These are phyloP conservation scores for Populus tomentosa DNA, from an alignment of 441 rosid species.

Conservation along the genomic window DNA sequence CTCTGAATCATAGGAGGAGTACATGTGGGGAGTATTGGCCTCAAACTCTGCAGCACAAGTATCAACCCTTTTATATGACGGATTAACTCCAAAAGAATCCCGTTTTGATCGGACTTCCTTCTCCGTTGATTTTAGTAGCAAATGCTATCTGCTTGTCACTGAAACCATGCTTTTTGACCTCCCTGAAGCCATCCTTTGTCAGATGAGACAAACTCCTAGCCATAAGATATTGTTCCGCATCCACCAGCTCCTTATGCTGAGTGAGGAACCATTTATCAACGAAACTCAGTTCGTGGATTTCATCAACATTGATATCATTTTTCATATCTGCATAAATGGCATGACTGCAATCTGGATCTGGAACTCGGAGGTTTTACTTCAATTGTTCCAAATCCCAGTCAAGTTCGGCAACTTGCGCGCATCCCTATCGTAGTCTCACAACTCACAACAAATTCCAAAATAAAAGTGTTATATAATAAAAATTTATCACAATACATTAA, in stretches of 20 bases:
- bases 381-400: conserved; percentile 91
- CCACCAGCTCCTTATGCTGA: conserved; percentile 80
- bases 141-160: conserved; percentile 94
- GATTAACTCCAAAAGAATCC: conserved; percentile 62
- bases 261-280: conserved; percentile 95
- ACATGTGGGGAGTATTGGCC: conserved; percentile 95
- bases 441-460: no score
- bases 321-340: conserved; percentile 92
- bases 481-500: no score
- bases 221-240: conserved; percentile 78
- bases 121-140: conserved; percentile 78
- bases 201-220: conserved; percentile 47
- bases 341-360: conserved; percentile 79
- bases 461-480: no score
- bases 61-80: conserved; percentile 89
- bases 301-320: conserved; percentile 88
- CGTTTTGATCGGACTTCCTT: conserved; percentile 73
- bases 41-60: conserved; percentile 99
- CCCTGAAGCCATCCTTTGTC: conserved; percentile 77
- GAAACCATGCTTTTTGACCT: conserved; percentile 78
- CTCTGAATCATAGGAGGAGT: conserved; percentile 87
- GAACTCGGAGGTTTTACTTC: conserved; percentile 81
- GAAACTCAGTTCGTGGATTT: conserved; percentile 66
- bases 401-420: conserved; percentile 67
- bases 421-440: conserved; percentile 58